These are phyloP conservation scores for Gossypium laxum DNA, from an alignment of 441 rosid genomes.

Conservation along the genomic window DNA sequence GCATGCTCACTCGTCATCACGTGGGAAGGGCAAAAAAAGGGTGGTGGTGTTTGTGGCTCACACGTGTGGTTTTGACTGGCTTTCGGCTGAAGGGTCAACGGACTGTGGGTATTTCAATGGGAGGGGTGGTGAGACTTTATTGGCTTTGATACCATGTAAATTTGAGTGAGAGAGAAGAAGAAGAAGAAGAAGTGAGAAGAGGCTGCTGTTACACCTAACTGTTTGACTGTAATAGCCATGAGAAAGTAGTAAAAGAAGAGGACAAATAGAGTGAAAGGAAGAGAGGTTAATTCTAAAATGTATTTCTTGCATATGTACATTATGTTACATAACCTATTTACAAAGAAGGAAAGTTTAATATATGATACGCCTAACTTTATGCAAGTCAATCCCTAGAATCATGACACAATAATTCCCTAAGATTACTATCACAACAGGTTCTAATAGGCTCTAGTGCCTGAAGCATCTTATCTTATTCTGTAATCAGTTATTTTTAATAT, in stretches of 20 bases:
- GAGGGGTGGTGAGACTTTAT: too few species aligned
- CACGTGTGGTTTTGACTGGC: too few species aligned
- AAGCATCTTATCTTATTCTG: slow-evolving; percentile 8
- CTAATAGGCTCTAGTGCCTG: background rate
- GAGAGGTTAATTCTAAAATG: background rate
- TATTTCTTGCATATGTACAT: background rate
- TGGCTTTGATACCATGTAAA: too few species aligned
- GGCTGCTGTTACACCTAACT: background rate
- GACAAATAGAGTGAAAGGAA: background rate
- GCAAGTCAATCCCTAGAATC: background rate
- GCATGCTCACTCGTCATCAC: too few species aligned
- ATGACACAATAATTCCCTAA: background rate
- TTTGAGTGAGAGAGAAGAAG: background rate
- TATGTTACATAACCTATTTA: background rate
- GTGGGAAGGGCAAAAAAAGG: too few species aligned
- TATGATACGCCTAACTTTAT: background rate
- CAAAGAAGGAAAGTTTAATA: background rate
- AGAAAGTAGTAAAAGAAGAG: background rate
- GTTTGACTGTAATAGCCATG: background rate
- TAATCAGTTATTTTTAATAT: background rate
- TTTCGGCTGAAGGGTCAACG: too few species aligned
- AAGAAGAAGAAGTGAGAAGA: background rate
- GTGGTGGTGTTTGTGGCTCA: too few species aligned
- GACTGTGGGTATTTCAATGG: too few species aligned
- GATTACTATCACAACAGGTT: background rate